These are phyloP conservation scores for Gnomoniopsis sp. DNA, from an alignment of 2,329 filamentous ascomycete genomes.

Conservation along the genomic window DNA sequence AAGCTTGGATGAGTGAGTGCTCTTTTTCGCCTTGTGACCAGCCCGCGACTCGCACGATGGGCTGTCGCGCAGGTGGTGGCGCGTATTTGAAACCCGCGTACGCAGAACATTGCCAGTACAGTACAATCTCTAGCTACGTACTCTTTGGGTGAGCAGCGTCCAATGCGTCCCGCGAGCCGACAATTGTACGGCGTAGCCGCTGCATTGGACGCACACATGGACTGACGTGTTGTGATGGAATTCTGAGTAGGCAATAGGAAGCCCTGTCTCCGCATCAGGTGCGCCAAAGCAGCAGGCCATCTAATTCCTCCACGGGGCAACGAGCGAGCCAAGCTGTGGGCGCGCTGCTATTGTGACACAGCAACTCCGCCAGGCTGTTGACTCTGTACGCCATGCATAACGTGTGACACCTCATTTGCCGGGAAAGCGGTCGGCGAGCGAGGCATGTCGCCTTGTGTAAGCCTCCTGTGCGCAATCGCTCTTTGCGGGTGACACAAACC, in stretches of 20 bases:
- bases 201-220: neutral
- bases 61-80: neutral
- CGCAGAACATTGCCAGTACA: neutral
- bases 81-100: neutral
- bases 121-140: neutral
- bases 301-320: too few relatives aligned
- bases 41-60: neutral
- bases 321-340: neutral
- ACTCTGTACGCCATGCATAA: neutral
- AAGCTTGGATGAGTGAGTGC: neutral
- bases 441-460: constrained; percentile 14
- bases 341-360: constrained; percentile 5
- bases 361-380: neutral
- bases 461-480: constrained; percentile 18
- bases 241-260: neutral
- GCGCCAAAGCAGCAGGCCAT: constrained; percentile 1
- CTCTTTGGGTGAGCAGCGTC: constrained; percentile 1
- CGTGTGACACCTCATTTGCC: constrained; percentile 6
- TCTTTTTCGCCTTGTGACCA: neutral
- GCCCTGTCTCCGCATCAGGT: constrained; percentile 6
- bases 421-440: constrained; percentile 6
- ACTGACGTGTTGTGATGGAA: neutral
- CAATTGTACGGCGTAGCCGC: neutral
- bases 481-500: neutral
- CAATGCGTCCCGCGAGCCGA: constrained; percentile 3